Base-by-base conservation (phyloP, 73 alveolate genomes). In the Paramecium biaurelia region DNA sequence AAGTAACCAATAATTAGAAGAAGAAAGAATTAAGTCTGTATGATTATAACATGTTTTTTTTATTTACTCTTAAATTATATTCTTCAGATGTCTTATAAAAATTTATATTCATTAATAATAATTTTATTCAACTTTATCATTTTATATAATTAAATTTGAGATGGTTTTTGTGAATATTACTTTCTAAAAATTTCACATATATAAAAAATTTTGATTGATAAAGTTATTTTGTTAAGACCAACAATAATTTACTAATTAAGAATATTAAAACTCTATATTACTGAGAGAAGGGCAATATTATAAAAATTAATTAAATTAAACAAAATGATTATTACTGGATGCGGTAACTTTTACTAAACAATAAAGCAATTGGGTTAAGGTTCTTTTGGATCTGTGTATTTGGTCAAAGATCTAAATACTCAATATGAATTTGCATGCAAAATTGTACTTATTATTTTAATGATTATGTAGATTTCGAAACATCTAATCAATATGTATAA, bases 271-370 rank as follows among this genome's bases (percentile, higher is more conserved):
- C 47, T 38, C 47, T 38, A 4, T 38, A 38, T 38, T 38, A 38
- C 47, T 38, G 47, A 38, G 47, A 38, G 47, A n/a, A 38, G 47
- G 47, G 47, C 47, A 38, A 38, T 38, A 8, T n/a, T 4, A 10
- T 38, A 38, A 38, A 38, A 38, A 4, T 53, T 18, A 63, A 26
- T 30, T 14, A 24, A 24, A 21, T 63, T 7, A 63, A 12, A 30
- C 12, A 30, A 3, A 63, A 63, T 63, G 84, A 30, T 63, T 3
- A 63, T 63, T 63, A 63, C 84, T 63, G 84, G 84, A 63, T 63
- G 84, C 23, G 84, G 84, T 32, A 26, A 63, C 84, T 63, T 23
- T 63, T 63, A 63, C 84, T 63, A 63, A 63, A 63, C 53, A 30
- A 23, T 63, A 1, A 32, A 32, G 26, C 8, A 30, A 63, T 63